Evolutionary conservation across 2,329 filamentous ascomycete species (phyloP), one percentile per base, ranked within the genome.

Genomic region (Pseudocercospora vitis): DNA sequence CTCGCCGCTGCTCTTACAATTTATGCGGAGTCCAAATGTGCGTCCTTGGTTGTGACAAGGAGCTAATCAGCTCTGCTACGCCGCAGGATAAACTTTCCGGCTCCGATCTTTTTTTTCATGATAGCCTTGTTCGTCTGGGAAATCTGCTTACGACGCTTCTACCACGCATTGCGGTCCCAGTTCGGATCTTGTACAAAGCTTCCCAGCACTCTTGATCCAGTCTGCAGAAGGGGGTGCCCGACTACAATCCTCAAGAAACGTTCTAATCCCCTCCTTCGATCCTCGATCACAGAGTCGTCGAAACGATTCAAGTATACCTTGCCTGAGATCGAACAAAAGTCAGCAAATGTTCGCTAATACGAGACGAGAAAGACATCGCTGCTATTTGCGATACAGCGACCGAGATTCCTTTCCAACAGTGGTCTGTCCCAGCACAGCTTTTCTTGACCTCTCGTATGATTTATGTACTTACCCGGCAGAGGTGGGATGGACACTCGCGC

Each of bases 221-320:
- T 99, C 82, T 99, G 94, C 74, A 99, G 75, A 66, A 99, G 78
- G 65, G 94, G 94, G 73, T 99, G 94, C 0, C 94, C 92, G 0
- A 96, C 94, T 8, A 99, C 94, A 70, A 97, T 97, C 82, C 94
- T 91, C 70, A 99, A 75, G 71, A 99, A 99, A 70, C 95, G 85
- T 77, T 99, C 91, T 62, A 99, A 77, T 1, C 94, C 94, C 64
- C 92, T 89, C 60, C 92, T 81, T 50, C 94, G 81, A 68, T 95
- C 89, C 78, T 97, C 94, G 71, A 99, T 99, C 67, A 99, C 92
- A 71, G 96, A 91, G 76, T 99, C 94, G 67, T 89, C 95, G 78
- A 99, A 99, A 42, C 94, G 85, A 74, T 97, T 97, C 48, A 92
- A 96, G 66, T 97, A 96, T 52, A 99, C 94, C 76, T 97, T 99